Evolutionary conservation across 2,329 filamentous ascomycete species (phyloP), one percentile per base, ranked within the genome.

Genomic region (Akanthomyces lecanii): DNA sequence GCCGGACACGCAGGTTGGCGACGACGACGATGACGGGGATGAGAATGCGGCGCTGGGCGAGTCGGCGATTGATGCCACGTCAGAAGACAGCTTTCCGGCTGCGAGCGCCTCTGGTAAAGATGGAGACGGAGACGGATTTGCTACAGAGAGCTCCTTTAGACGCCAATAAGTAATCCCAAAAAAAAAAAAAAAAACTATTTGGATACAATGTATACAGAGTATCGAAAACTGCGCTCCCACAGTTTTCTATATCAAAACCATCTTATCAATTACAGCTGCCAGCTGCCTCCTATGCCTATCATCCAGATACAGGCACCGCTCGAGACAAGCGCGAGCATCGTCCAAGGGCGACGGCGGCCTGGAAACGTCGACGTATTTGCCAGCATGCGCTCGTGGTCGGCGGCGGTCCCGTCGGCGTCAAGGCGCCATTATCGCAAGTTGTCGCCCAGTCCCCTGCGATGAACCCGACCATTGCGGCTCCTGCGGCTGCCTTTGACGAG

Each of bases 391-490:
- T 77, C 36, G 40, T 63, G 44, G 62, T 23, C 69, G 16, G 67
- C 71, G 16, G 67, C 71, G 14, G 71, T 2, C 28, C 28, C 6
- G 28, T 4, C 42, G 0, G 71, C 71, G 2, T 65, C 36, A 56
- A 71, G 75, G 45, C 75, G 78, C 30, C 80, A 78, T 63, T 65
- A 11, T 23, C 38, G 5, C 64, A 63, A n/a, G 64, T 47, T 21
- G 66, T 67, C 25, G 21, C 53, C 3, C 65, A 67, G 33, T 50
- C 47, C 5, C 47, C 47, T 56, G 64, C 50, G 58, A n/a, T 55
- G 6, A 21, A 30, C 18, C 65, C 65, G 5, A 62, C 45, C 10
- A 28, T 36, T 4, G 23, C 14, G 10, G 54, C 48, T 38, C 47
- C 36, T 7, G 51, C 55, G 14, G 47, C 21, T 6, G 36, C 61